Conservation (phyloP, 1,139 yeast genomes). For the Yamadazyma dendronema region DNA sequence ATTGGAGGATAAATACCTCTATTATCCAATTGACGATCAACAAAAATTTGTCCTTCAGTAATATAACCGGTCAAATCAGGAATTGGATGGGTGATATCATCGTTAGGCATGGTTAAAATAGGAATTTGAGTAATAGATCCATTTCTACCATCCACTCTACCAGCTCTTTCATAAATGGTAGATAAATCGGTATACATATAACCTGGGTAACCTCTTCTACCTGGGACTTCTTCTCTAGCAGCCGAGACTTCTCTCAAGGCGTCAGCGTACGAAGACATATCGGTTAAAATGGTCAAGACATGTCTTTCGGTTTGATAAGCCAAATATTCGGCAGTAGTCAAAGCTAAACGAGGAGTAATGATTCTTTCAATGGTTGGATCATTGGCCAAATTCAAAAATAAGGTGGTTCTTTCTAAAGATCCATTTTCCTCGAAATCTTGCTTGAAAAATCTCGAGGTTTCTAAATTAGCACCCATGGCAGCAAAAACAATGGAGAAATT, state of each 20-base stretch:
- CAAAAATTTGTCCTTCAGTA: slow-evolving; percentile 97
- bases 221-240: slow-evolving; percentile 99
- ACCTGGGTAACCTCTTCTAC: slow-evolving; percentile 99
- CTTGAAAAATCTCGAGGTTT: slow-evolving; percentile 61
- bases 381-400: slow-evolving; percentile 95
- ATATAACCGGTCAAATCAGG: slow-evolving; percentile 99
- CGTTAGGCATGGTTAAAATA: slow-evolving; percentile 98
- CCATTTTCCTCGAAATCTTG: slow-evolving; percentile 99
- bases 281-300: slow-evolving; percentile 95
- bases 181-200: slow-evolving; percentile 99
- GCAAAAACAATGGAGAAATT: slow-evolving; percentile 98
- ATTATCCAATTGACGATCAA: slow-evolving; percentile 94
- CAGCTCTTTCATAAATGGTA: slow-evolving; percentile 98
- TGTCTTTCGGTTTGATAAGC: slow-evolving; percentile 99
- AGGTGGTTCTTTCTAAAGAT: slow-evolving; percentile 93
- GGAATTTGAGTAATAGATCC: slow-evolving; percentile 99
- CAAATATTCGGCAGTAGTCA: slow-evolving; percentile 96
- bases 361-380: slow-evolving; percentile 99
- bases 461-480: slow-evolving; percentile 64
- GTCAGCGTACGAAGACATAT: slow-evolving; percentile 99
- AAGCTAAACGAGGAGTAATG: slow-evolving; percentile 98
- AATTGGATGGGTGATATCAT: slow-evolving; percentile 98
- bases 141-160: slow-evolving; percentile 99
- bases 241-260: slow-evolving; percentile 99
- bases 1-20: slow-evolving; percentile 99